Percentiles rank a stretch among this genome's conserved stretches.
Evolutionary conservation across 192 early-diverging fungal genomes (phyloP).

Genomic region (Entrophospora sp.): DNA sequence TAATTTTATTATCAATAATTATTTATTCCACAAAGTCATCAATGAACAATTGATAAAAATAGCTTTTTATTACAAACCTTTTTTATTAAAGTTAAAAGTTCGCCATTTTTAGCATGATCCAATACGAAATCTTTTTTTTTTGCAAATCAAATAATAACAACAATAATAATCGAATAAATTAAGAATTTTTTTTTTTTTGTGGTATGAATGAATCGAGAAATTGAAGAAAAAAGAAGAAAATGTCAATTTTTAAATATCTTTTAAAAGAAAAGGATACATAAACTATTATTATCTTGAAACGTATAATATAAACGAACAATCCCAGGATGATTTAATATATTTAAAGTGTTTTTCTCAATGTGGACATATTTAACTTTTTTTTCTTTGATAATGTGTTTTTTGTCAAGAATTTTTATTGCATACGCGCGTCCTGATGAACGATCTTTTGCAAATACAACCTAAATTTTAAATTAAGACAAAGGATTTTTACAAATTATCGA

Average conservation of each 20-base stretch:
- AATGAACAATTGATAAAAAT: neutral
- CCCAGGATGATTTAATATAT: conserved; percentile 77
- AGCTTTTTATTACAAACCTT: conserved; percentile 34
- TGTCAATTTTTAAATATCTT: neutral
- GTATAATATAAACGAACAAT: conserved; percentile 92
- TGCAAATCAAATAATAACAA: neutral
- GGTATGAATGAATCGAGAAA: too few species aligned
- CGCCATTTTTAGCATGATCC: conserved; percentile 84
- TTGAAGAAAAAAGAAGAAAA: too few species aligned
- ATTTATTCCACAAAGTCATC: neutral
- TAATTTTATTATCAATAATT: neutral
- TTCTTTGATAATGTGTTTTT: conserved; percentile 84
- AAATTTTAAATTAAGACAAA: neutral
- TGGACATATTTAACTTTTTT: conserved; percentile 96
- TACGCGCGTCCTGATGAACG: conserved; percentile 54
- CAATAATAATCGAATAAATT: neutral
- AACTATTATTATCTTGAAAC: conserved; percentile 81
- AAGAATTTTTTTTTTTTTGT: too few species aligned
- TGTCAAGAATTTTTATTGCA: conserved; percentile 88
- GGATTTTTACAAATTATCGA: too few species aligned
- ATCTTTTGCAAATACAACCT: conserved; percentile 74
- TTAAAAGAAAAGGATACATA: conserved; percentile 47
- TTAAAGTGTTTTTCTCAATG: conserved; percentile 87
- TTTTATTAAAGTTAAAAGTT: conserved; percentile 77
- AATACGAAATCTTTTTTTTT: conserved; percentile 72